These are phyloP conservation scores for Camelina hispida DNA, from an alignment of 345 rosid species.

Conservation along the genomic window DNA sequence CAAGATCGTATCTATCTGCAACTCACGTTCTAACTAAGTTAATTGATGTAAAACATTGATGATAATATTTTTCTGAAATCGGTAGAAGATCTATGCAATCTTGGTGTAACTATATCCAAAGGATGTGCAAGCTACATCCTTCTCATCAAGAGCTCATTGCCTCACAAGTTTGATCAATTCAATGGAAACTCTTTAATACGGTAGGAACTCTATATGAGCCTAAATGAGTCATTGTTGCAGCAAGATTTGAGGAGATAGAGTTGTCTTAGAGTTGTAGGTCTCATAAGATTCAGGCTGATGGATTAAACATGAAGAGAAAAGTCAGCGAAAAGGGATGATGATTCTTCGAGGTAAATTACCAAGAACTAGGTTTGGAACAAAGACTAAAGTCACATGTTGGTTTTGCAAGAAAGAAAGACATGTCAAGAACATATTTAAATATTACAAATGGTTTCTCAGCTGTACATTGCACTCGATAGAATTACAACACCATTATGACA, in stretches of 20 bases:
- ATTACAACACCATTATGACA: neutral
- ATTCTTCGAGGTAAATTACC: neutral
- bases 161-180: neutral
- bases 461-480: neutral
- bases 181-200: neutral
- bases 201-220: neutral
- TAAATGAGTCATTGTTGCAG: neutral
- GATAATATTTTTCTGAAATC: neutral
- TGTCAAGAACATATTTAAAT: neutral
- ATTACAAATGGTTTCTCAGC: neutral
- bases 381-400: neutral
- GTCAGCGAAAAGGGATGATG: neutral
- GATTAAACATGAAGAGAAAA: neutral
- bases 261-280: neutral
- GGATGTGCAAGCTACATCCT: neutral
- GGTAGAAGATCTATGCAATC: neutral
- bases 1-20: neutral
- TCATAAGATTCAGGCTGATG: neutral
- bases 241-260: neutral
- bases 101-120: neutral
- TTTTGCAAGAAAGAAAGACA: neutral
- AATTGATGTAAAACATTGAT: neutral
- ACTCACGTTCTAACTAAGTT: neutral
- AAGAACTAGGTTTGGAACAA: neutral
- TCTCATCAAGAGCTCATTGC: neutral